phyloP scores from a whole-genome alignment of 192 early-diverging fungal genomes.

The Gigaspora rosea region DNA sequence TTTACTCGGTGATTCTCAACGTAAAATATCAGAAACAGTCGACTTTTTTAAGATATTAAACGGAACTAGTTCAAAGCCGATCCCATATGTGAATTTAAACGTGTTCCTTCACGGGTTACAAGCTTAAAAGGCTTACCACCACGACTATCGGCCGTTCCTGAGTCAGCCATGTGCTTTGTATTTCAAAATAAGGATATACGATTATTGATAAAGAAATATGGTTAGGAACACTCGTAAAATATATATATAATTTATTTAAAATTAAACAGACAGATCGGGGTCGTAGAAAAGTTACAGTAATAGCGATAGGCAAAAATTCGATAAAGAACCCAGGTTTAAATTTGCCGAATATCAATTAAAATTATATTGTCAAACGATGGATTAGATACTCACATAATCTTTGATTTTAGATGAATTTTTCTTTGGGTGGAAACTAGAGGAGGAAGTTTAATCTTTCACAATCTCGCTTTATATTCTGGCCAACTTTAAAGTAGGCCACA shows the following conservation, averaged over 20 bases:
- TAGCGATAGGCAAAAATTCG: background rate
- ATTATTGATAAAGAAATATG: background rate
- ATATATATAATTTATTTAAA: background rate
- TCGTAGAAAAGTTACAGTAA: background rate
- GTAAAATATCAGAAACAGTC: constrained; percentile 31
- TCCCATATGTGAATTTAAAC: background rate
- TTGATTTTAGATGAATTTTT: constrained; percentile 21
- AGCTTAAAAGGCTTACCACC: constrained; percentile 41
- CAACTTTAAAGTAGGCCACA: no score
- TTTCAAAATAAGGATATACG: background rate
- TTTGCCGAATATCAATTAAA: no score
- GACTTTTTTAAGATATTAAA: no score
- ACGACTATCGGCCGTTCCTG: constrained; percentile 76
- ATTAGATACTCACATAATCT: constrained; percentile 35
- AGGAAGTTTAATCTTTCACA: background rate
- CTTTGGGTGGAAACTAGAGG: constrained; percentile 27
- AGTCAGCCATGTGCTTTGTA: constrained; percentile 72
- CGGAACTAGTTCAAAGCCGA: background rate
- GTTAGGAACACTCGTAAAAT: background rate
- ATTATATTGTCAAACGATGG: no score
- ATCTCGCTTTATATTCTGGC: constrained; percentile 10
- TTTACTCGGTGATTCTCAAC: background rate
- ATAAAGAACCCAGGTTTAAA: no score
- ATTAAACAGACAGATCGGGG: background rate
- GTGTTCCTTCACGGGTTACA: background rate